Percentiles rank a stretch among this genome's conserved stretches.
These are phyloP conservation scores for Hypoxylon rubiginosum DNA, from an alignment of 2,329 filamentous ascomycete genomes.

Conservation along the genomic window DNA sequence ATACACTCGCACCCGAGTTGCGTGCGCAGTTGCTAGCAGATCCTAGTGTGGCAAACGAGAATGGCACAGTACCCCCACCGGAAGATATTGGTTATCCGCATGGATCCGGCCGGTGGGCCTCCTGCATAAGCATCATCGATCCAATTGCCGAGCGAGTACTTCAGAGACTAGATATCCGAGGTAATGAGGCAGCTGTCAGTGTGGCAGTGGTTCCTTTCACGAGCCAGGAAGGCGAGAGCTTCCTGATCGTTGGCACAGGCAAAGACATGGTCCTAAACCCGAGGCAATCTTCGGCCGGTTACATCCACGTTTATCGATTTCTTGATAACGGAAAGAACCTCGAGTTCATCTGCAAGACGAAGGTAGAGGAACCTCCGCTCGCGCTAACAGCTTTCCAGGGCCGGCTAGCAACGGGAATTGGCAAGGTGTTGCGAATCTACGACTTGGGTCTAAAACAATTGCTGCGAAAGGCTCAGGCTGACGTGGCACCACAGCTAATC, in stretches of 20 bases:
- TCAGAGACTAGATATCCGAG: slow-evolving; percentile 83
- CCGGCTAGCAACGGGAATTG: slow-evolving; percentile 86
- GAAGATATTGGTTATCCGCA: slow-evolving; percentile 91
- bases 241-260: slow-evolving; percentile 93
- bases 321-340: slow-evolving; percentile 87
- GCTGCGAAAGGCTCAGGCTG: slow-evolving; percentile 88
- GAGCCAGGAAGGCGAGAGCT: slow-evolving; percentile 88
- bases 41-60: slow-evolving; percentile 77
- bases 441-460: slow-evolving; percentile 94
- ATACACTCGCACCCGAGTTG: slow-evolving; percentile 84
- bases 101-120: slow-evolving; percentile 90
- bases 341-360: slow-evolving; percentile 97
- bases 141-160: slow-evolving; percentile 79
- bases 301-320: slow-evolving; percentile 92
- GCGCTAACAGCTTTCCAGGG: slow-evolving; percentile 96
- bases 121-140: slow-evolving; percentile 93
- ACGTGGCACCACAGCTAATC: slow-evolving; percentile 85
- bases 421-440: slow-evolving; percentile 85
- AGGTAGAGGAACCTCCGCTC: slow-evolving; percentile 87
- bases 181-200: slow-evolving; percentile 95
- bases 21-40: slow-evolving; percentile 81
- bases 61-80: slow-evolving; percentile 77
- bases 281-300: slow-evolving; percentile 81
- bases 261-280: slow-evolving; percentile 89
- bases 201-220: slow-evolving; percentile 87